Evolutionary conservation across 1,139 yeast species (phyloP).

Genomic region (Pneumocystis jirovecii): DNA sequence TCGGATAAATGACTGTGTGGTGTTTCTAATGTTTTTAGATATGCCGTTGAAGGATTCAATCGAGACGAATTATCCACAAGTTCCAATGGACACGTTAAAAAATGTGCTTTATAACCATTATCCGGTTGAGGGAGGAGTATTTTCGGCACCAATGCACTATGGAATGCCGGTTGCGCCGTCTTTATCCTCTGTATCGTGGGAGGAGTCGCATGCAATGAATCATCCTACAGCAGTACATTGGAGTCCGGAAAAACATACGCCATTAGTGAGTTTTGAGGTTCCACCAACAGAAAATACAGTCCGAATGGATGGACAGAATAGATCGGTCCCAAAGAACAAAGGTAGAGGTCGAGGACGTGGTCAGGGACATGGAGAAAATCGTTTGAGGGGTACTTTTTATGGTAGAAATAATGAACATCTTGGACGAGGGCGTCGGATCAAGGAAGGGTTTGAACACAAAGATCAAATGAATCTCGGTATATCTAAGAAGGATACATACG

Average conservation of each 20-base stretch:
- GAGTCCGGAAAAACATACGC: not conserved
- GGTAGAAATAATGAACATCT: not conserved
- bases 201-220: not conserved
- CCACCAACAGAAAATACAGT: not conserved
- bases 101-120: not conserved
- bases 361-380: not conserved
- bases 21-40: not conserved
- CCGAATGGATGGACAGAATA: not conserved
- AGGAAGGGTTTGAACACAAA: not conserved
- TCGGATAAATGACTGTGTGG: not conserved
- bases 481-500: not conserved
- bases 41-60: not conserved
- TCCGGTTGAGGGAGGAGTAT: not conserved
- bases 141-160: not conserved
- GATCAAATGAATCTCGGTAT: not conserved
- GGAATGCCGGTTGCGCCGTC: not conserved
- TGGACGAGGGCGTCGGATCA: not conserved
- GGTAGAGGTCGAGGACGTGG: no score
- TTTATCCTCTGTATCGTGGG: not conserved
- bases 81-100: not conserved
- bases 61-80: not conserved
- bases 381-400: not conserved
- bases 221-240: not conserved
- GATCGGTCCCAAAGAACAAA: not conserved
- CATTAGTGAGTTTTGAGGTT: not conserved